Conservation (phyloP, 495 filamentous ascomycete genomes). For the Penicillium flavigenum region DNA sequence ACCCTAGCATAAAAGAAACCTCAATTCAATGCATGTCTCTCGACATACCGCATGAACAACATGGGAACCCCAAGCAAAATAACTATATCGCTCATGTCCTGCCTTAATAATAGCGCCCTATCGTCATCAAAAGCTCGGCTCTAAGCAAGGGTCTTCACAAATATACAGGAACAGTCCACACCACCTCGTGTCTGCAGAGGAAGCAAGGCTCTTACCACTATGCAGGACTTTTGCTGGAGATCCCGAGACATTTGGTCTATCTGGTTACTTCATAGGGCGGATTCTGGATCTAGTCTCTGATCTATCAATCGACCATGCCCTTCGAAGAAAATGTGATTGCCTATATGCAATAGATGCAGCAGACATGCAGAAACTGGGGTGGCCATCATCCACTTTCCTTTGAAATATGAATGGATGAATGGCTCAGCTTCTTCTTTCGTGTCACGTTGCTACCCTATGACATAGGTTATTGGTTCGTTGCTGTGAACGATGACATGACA, state of each 20-base stretch:
- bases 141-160: slow-evolving; percentile 4
- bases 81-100: too few species aligned
- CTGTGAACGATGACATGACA: slow-evolving; percentile 21
- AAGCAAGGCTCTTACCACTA: slow-evolving; percentile 15
- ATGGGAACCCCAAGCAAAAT: neutral
- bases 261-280: neutral
- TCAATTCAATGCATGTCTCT: slow-evolving; percentile 3
- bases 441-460: neutral
- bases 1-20: slow-evolving; percentile 1
- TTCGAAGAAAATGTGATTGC: slow-evolving; percentile 18
- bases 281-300: neutral
- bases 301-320: slow-evolving; percentile 1
- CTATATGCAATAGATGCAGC: slow-evolving; percentile 29
- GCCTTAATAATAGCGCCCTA: neutral
- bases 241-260: neutral
- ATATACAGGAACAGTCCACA: neutral
- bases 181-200: slow-evolving; percentile 17
- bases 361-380: slow-evolving; percentile 9
- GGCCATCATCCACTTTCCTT: neutral
- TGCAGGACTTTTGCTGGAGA: slow-evolving; percentile 10
- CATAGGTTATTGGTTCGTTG: neutral
- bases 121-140: slow-evolving; percentile 5
- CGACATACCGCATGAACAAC: neutral
- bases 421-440: neutral
- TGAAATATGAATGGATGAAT: neutral